Evolutionary conservation across 148 eudicot genomes (phyloP), one percentile per base, ranked within the genome.

Genomic region (Diospyros lotus): DNA sequence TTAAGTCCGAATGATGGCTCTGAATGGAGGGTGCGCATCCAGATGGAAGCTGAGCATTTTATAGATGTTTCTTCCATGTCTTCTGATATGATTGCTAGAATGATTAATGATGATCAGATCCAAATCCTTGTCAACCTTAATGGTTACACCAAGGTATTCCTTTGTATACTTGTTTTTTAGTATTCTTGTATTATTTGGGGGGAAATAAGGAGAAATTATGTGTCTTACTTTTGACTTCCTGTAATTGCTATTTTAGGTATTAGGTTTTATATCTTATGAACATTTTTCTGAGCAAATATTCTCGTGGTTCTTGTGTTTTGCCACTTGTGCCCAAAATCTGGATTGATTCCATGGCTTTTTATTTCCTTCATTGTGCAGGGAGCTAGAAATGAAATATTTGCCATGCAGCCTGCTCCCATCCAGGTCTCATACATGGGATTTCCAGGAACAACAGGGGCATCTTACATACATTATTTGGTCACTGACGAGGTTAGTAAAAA

Each of bases 381-480:
- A 64, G 99, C 97, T 38, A 82, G 99, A 80, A 95, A 92, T 82
- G 99, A 95, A 84, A 90, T 95, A 80, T 95, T 95, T 86, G 97
- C 99, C 58, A 86, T 95, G 97, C 93, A 95, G 80, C 99, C 99
- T 83, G 99, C 99, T 78, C 97, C 99, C 5, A 82, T 95, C 74
- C 99, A 95, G 83, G 99, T 95, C 63, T 90, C 97, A 2, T 92
- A 95, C 80, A 95, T 95, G 99, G 99, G 99, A 74, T 95, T 95
- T 73, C 99, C 99, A 43, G 97, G 97, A 72, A 95, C 99, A 60
- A 95, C 92, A 66, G 99, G 99, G 64, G 99, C 99, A 51, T 73
- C 68, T 81, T 95, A 95, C 81, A 95, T 95, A 76, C 88, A 95
- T 51, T 95, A 95, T 80, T 75, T 95, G 85, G 88, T 95, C 59